Conservation (phyloP, 306 rosid genomes). For the Fragaria ananassa region DNA sequence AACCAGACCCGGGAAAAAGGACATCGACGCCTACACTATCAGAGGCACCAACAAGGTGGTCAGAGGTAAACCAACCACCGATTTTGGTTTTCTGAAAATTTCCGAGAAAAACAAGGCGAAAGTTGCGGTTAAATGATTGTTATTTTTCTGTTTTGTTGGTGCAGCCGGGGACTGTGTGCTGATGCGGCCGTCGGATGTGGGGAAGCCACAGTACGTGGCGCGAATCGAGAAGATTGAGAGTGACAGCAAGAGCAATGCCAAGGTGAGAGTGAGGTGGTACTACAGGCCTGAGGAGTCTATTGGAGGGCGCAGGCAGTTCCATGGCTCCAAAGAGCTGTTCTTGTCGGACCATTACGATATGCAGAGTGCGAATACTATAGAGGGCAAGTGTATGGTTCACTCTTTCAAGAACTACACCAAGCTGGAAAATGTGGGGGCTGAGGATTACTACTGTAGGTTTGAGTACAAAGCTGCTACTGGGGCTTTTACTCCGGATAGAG, state of each 20-base stretch:
- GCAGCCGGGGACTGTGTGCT: slow-evolving; percentile 65
- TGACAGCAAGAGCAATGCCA: slow-evolving; percentile 54
- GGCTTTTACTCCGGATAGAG: slow-evolving; percentile 80
- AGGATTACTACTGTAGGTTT: slow-evolving; percentile 80
- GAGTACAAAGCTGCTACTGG: slow-evolving; percentile 93
- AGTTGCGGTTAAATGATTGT: not conserved
- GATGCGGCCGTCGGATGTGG: slow-evolving; percentile 79
- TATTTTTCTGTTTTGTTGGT: not conserved
- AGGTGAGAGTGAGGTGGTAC: slow-evolving; percentile 79
- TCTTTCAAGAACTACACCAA: slow-evolving; percentile 78
- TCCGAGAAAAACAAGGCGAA: not conserved
- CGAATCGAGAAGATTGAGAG: slow-evolving; percentile 74
- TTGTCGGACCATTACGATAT: slow-evolving; percentile 73
- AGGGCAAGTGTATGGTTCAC: slow-evolving; percentile 75
- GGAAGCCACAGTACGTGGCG: slow-evolving; percentile 78
- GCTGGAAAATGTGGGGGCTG: slow-evolving; percentile 76
- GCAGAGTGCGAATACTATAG: slow-evolving; percentile 85
- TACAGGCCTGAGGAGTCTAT: slow-evolving; percentile 87
- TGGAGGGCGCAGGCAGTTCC: slow-evolving; percentile 85
- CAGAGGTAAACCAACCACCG: slow-evolving; percentile 45
- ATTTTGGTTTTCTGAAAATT: not conserved
- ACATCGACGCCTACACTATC: slow-evolving; percentile 74
- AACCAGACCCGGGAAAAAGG: slow-evolving; percentile 69
- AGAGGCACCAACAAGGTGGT: slow-evolving; percentile 86
- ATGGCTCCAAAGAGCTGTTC: slow-evolving; percentile 82